Conservation (phyloP, 441 rosid species). For the Macaranga tanarius region DNA sequence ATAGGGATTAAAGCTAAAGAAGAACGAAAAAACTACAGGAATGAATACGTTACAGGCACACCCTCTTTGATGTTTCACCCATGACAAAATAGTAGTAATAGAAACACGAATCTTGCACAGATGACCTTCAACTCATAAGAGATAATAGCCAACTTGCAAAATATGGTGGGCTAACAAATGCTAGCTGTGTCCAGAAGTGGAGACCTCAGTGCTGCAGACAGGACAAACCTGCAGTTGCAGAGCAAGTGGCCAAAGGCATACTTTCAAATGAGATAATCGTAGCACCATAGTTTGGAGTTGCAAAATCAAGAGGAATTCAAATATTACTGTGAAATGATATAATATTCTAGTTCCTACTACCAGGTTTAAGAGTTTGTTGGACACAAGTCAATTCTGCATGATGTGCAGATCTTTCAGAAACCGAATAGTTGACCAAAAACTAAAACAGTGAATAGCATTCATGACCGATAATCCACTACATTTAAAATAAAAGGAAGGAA, state of each 20-base stretch:
- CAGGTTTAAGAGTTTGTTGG: not conserved
- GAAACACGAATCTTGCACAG: conserved; percentile 13
- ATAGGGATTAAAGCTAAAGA: not conserved
- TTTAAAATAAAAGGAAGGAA: not conserved
- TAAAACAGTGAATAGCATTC: no score
- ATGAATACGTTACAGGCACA: not conserved
- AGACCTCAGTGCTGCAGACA: conserved; percentile 79
- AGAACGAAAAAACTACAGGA: conserved; percentile 7
- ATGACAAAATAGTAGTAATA: conserved; percentile 1
- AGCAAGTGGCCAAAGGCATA: not conserved
- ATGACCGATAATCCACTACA: no score
- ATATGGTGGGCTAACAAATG: conserved; percentile 13
- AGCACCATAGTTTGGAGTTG: no score
- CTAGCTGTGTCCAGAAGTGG: conserved; percentile 56
- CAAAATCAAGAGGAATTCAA: no score
- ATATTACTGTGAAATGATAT: not conserved
- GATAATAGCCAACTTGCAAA: conserved; percentile 12
- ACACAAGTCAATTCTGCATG: not conserved
- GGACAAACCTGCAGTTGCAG: conserved; percentile 68
- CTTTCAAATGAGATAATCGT: no score
- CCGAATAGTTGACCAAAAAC: not conserved
- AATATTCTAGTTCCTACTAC: not conserved
- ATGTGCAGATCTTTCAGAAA: not conserved
- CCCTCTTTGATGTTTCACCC: conserved; percentile 2
- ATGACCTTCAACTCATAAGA: not conserved